These are phyloP conservation scores for Diplodia mutila DNA, from an alignment of 2,329 filamentous ascomycete species.

Conservation along the genomic window DNA sequence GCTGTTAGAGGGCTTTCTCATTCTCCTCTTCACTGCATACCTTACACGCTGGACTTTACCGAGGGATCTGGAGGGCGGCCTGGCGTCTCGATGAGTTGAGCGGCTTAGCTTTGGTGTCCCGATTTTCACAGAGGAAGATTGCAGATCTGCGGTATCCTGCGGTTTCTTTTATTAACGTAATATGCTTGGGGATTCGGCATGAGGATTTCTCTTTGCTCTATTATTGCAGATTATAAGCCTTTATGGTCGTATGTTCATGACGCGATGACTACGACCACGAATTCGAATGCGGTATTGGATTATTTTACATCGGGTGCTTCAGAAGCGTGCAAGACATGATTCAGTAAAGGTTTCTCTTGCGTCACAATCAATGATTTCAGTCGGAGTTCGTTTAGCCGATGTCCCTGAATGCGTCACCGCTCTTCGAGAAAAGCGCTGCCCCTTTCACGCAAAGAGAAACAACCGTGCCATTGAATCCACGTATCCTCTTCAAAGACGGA, in stretches of 20 bases:
- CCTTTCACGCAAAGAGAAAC: conserved; percentile 15
- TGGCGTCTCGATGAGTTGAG: conserved; percentile 25
- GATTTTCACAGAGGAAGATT: conserved; percentile 24
- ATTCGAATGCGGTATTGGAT: conserved; percentile 26
- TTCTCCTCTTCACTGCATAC: conserved; percentile 28
- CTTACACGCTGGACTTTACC: conserved; percentile 21
- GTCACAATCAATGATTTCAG: not conserved
- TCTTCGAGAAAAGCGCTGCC: not conserved
- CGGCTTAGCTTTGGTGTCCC: conserved; percentile 23
- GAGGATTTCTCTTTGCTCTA: conserved; percentile 23
- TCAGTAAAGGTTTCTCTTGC: not conserved
- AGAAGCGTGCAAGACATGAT: not conserved
- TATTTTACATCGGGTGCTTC: conserved; percentile 4
- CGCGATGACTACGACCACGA: conserved; percentile 25
- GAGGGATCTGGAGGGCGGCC: conserved; percentile 19
- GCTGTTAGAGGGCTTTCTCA: conserved; percentile 63
- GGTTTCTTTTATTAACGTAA: conserved; percentile 22
- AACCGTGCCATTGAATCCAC: conserved; percentile 19
- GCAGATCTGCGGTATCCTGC: conserved; percentile 23
- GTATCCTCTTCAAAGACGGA: conserved; percentile 16
- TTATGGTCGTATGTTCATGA: conserved; percentile 27
- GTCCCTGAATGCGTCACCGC: conserved; percentile 20
- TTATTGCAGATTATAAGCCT: conserved; percentile 15
- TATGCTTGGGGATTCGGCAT: conserved; percentile 17
- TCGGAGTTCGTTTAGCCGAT: not conserved